Percentiles rank a stretch among this genome's conserved stretches.
phyloP scores from a whole-genome alignment of 371 early-diverging fungal species.

The Basidiobolus meristosporus region DNA sequence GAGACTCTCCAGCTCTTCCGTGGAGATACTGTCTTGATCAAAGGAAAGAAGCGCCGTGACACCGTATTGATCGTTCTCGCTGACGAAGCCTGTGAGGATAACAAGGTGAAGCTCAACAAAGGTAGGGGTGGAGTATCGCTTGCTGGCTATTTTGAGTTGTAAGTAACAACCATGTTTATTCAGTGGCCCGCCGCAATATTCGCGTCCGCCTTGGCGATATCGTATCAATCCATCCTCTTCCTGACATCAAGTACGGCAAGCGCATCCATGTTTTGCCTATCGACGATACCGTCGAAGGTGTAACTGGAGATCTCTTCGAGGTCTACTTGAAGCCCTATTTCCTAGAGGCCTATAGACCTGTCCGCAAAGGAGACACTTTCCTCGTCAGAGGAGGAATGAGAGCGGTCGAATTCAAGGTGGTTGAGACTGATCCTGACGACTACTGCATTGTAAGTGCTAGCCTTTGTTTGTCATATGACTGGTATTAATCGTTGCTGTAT shows the following conservation, averaged over 20 bases:
- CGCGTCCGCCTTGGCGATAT: conserved; percentile 96
- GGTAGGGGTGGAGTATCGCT: conserved; percentile 16
- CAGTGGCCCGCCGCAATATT: conserved; percentile 92
- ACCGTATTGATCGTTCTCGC: conserved; percentile 88
- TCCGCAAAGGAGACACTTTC: conserved; percentile 89
- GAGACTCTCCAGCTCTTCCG: conserved; percentile 80
- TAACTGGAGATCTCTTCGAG: conserved; percentile 95
- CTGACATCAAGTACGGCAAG: conserved; percentile 91
- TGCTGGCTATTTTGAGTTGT: not conserved
- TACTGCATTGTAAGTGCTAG: conserved; percentile 80
- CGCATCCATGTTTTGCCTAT: conserved; percentile 95
- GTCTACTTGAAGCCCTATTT: conserved; percentile 96
- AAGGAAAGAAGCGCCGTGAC: conserved; percentile 97
- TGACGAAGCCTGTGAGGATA: conserved; percentile 81
- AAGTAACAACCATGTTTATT: not conserved
- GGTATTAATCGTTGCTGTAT: too few relatives aligned
- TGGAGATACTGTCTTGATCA: conserved; percentile 89
- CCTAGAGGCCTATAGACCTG: conserved; percentile 88
- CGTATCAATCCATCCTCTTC: conserved; percentile 87
- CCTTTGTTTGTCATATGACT: not conserved
- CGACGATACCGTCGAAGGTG: conserved; percentile 95
- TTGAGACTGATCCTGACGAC: conserved; percentile 86
- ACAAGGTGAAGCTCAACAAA: conserved; percentile 87
- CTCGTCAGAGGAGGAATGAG: conserved; percentile 93
- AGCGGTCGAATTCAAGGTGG: conserved; percentile 98